Evolutionary conservation across 1,284 basidiomycete genomes (phyloP).

Genomic region (Porogramme epimiltina): DNA sequence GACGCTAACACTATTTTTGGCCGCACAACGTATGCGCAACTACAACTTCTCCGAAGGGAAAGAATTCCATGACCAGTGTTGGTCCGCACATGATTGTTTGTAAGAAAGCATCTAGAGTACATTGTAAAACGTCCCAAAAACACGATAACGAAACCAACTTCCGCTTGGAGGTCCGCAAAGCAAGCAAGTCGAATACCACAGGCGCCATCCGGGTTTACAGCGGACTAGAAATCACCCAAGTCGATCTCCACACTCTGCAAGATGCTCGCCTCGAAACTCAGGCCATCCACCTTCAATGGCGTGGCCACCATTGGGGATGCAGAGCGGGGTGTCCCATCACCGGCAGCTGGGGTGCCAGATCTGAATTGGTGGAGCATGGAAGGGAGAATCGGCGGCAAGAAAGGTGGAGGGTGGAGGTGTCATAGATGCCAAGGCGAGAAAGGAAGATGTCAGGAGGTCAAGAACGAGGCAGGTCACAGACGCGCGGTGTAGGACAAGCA

Average conservation of each 20-base stretch:
- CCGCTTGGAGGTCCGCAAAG: no score
- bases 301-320: conserved; percentile 41
- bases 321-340: conserved; percentile 35
- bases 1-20: no score
- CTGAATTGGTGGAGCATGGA: conserved; percentile 6
- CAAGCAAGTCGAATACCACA: no score
- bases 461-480: no score
- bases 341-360: conserved; percentile 43
- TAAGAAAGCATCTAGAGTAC: no score
- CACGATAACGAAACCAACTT: background rate
- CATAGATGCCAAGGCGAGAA: background rate
- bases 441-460: background rate
- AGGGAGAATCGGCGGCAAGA: conserved; percentile 6
- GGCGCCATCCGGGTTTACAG: no score
- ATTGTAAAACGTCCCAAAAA: background rate
- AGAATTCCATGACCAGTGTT: no score
- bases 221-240: conserved; percentile 69
- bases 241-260: conserved; percentile 75
- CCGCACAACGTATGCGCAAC: no score
- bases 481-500: no score
- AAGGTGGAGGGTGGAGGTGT: no score
- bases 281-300: conserved; percentile 34
- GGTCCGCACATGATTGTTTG: no score
- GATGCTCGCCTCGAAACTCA: conserved; percentile 55
- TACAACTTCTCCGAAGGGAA: no score